Percentiles rank a stretch among this genome's conserved stretches.
Conservation (phyloP, 352 stramenopile genomes). For the Globisporangium alternatum region DNA sequence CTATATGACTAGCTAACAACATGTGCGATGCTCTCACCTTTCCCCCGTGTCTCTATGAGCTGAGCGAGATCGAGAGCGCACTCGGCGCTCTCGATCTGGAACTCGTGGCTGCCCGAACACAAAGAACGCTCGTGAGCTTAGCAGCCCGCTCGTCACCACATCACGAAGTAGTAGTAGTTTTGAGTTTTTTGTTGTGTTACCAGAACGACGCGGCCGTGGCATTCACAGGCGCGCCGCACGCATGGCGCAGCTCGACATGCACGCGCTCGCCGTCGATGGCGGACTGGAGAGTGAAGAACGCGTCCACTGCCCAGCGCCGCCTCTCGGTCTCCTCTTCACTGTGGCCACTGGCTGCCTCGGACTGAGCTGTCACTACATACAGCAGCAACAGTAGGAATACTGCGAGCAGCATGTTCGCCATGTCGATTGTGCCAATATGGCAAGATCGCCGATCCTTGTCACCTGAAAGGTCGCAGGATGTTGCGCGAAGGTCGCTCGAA, state of each 20-base stretch:
- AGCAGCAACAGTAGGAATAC: neutral
- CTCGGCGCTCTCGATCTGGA: neutral
- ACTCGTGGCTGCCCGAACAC: neutral
- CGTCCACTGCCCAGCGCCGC: neutral
- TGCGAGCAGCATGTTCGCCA: neutral
- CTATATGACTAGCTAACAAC: too few species aligned
- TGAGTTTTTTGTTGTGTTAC: neutral
- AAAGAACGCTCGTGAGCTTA: neutral
- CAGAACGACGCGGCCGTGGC: neutral
- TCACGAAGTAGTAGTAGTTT: neutral
- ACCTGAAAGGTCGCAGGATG: constrained; percentile 1
- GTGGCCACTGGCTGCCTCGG: too few species aligned
- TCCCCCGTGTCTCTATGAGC: neutral
- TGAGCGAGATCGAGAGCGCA: neutral
- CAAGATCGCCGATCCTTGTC: neutral
- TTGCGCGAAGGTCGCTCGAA: constrained; percentile 15
- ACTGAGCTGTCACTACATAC: too few species aligned
- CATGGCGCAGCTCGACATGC: neutral
- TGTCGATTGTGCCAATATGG: neutral
- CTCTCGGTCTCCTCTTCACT: neutral
- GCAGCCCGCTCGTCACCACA: neutral
- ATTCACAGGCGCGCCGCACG: neutral
- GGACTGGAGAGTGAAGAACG: neutral
- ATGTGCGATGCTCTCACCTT: neutral
- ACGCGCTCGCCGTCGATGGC: neutral